phyloP scores from a whole-genome alignment of 129 eudicot genomes.

The Flaveria ramosissima region DNA sequence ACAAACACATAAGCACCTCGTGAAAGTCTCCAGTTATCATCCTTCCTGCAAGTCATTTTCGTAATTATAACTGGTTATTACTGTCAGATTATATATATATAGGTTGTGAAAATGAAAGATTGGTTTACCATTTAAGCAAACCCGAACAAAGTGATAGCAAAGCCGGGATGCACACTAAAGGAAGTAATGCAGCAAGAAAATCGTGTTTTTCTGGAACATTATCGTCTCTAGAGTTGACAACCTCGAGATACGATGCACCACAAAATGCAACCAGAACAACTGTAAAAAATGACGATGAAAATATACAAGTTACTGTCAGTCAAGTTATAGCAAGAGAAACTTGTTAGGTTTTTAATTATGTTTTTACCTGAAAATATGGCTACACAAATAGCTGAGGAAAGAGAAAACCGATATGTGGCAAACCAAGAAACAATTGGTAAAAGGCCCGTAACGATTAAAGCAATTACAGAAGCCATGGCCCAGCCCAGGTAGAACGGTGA shows the following conservation, averaged over 20 bases:
- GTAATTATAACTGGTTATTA: not conserved
- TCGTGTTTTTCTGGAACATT: slow-evolving; percentile 69
- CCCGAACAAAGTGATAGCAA: slow-evolving; percentile 81
- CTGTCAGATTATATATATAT: not conserved
- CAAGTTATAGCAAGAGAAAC: not conserved
- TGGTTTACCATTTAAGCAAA: slow-evolving; percentile 79
- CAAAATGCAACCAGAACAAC: slow-evolving; percentile 93
- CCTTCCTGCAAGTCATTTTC: slow-evolving; percentile 70
- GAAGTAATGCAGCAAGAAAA: slow-evolving; percentile 97
- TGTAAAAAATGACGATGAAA: slow-evolving; percentile 24
- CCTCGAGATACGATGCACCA: slow-evolving; percentile 85
- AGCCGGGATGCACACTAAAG: slow-evolving; percentile 95
- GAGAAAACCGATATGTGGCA: slow-evolving; percentile 86
- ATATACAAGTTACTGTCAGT: not conserved
- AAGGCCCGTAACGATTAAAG: slow-evolving; percentile 78
- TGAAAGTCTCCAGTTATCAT: slow-evolving; percentile 91
- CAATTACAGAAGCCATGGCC: slow-evolving; percentile 95
- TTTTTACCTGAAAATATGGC: slow-evolving; percentile 80
- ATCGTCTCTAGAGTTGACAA: slow-evolving; percentile 65
- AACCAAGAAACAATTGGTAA: slow-evolving; percentile 97
- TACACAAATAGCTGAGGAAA: slow-evolving; percentile 82
- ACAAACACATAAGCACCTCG: slow-evolving; percentile 83
- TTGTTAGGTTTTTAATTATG: not conserved
- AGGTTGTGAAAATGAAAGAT: not conserved
- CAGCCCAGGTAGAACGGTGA: slow-evolving; percentile 85